These are phyloP conservation scores for Tardiomyces blankii DNA, from an alignment of 1,139 yeast genomes.

Conservation along the genomic window DNA sequence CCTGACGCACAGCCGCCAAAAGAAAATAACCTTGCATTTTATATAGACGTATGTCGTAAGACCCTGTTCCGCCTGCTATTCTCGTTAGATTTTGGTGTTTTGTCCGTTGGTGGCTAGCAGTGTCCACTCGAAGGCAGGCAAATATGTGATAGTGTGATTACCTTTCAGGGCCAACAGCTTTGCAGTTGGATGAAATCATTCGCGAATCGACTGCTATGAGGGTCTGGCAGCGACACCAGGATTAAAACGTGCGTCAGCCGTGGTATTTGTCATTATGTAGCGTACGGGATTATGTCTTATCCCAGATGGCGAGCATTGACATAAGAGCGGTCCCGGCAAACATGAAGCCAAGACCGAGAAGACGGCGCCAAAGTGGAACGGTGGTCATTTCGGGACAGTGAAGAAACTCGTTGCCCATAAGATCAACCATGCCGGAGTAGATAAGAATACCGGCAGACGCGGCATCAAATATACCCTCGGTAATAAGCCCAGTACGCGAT, in stretches of 20 bases:
- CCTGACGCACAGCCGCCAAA: too few relatives aligned
- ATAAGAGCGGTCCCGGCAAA: slow-evolving; percentile 68
- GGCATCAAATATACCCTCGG: slow-evolving; percentile 73
- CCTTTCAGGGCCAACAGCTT: too few relatives aligned
- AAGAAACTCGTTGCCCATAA: slow-evolving; percentile 82
- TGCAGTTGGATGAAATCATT: too few relatives aligned
- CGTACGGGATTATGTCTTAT: slow-evolving; percentile 28
- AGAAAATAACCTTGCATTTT: too few relatives aligned
- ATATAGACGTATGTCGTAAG: too few relatives aligned
- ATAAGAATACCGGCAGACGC: slow-evolving; percentile 77
- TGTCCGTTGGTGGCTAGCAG: too few relatives aligned
- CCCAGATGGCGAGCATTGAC: slow-evolving; percentile 87
- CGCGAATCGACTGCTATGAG: too few relatives aligned
- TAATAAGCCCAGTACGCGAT: slow-evolving; percentile 53
- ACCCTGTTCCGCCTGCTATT: neutral
- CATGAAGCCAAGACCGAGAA: slow-evolving; percentile 30
- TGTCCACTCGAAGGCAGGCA: too few relatives aligned
- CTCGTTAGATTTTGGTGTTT: neutral
- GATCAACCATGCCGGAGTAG: slow-evolving; percentile 78
- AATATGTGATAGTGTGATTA: too few relatives aligned
- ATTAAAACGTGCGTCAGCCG: too few relatives aligned
- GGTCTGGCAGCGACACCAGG: too few relatives aligned
- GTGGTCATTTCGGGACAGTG: slow-evolving; percentile 27
- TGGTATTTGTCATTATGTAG: too few relatives aligned
- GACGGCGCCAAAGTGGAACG: slow-evolving; percentile 25